Conservation (phyloP, 805 yeast species). For the Candida andamanensis region DNA sequence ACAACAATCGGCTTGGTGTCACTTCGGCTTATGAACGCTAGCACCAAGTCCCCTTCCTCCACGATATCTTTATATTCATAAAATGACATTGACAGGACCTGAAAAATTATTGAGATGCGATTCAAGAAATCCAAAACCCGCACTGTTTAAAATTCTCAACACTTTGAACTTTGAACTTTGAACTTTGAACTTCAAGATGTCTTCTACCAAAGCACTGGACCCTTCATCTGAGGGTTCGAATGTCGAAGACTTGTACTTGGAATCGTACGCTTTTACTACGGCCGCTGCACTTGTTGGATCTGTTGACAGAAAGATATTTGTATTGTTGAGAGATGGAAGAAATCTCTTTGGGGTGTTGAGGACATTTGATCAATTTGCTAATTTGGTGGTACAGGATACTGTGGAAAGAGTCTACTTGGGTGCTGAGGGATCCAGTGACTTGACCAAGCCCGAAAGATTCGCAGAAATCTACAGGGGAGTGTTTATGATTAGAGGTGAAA, state of each 20-base stretch:
- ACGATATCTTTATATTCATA: slow-evolving; percentile 58
- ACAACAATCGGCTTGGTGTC: slow-evolving; percentile 71
- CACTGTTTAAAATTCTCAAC: too few species aligned
- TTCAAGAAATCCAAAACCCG: too few species aligned
- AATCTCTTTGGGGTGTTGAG: slow-evolving; percentile 83
- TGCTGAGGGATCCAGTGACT: slow-evolving; percentile 30
- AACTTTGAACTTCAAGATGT: too few species aligned
- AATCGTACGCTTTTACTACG: slow-evolving; percentile 78
- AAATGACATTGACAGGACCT: slow-evolving; percentile 38
- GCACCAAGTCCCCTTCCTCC: slow-evolving; percentile 80
- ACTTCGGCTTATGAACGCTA: slow-evolving; percentile 80
- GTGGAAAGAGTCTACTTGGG: slow-evolving; percentile 73
- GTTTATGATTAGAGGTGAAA: slow-evolving; percentile 90
- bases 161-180: too few species aligned
- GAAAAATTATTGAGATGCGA: neutral
- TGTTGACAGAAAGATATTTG: slow-evolving; percentile 78
- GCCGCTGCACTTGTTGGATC: slow-evolving; percentile 89
- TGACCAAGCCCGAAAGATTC: slow-evolving; percentile 38
- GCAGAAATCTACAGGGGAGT: slow-evolving; percentile 80
- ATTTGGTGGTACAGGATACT: slow-evolving; percentile 87
- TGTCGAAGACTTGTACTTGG: slow-evolving; percentile 58
- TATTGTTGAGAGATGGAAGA: slow-evolving; percentile 84
- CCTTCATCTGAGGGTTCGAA: slow-evolving; percentile 19
- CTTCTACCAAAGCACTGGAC: neutral
- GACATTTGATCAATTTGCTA: slow-evolving; percentile 94